Percentiles rank a stretch among this genome's conserved stretches.
phyloP scores from a whole-genome alignment of 352 stramenopile species.

The Pythium aphanidermatum region DNA sequence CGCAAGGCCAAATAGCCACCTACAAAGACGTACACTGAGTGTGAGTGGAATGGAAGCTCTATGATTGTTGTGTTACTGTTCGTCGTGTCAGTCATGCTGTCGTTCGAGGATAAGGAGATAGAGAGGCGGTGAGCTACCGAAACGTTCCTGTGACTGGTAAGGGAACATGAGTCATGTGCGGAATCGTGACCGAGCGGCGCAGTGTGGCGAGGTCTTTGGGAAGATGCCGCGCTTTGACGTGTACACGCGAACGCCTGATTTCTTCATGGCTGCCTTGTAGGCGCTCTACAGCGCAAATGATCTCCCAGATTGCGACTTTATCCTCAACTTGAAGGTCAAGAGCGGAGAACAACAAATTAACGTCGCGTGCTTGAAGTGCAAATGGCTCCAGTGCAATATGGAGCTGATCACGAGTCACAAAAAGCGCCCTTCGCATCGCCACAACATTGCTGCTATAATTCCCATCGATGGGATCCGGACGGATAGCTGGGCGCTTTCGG shows the following conservation, averaged over 20 bases:
- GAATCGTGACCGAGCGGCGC: conserved; percentile 18
- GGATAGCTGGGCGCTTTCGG: conserved; percentile 11
- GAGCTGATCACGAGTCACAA: conserved; percentile 49
- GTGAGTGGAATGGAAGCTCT: too few relatives aligned
- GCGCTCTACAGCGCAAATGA: conserved; percentile 33
- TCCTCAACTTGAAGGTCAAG: conserved; percentile 51
- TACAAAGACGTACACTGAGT: too few relatives aligned
- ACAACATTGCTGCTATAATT: conserved; percentile 23
- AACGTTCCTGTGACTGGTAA: too few relatives aligned
- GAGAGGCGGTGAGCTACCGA: too few relatives aligned
- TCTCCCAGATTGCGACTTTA: conserved; percentile 38
- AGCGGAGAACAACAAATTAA: conserved; percentile 58
- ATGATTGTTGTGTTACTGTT: too few relatives aligned
- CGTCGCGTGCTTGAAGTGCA: conserved; percentile 29
- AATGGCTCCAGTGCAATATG: conserved; percentile 56
- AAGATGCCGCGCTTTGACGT: conserved; percentile 32
- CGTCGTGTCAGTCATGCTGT: too few relatives aligned
- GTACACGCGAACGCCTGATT: conserved; percentile 35
- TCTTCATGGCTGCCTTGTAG: conserved; percentile 42
- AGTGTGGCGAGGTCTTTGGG: conserved; percentile 35
- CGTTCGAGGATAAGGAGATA: too few relatives aligned
- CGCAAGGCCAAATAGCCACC: conserved; percentile 46
- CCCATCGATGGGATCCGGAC: conserved; percentile 10
- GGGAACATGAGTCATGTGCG: conserved; percentile 11
- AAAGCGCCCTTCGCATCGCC: conserved; percentile 26